Evolutionary conservation across 1,284 basidiomycete genomes (phyloP).

Genomic region (Irpex sp.): DNA sequence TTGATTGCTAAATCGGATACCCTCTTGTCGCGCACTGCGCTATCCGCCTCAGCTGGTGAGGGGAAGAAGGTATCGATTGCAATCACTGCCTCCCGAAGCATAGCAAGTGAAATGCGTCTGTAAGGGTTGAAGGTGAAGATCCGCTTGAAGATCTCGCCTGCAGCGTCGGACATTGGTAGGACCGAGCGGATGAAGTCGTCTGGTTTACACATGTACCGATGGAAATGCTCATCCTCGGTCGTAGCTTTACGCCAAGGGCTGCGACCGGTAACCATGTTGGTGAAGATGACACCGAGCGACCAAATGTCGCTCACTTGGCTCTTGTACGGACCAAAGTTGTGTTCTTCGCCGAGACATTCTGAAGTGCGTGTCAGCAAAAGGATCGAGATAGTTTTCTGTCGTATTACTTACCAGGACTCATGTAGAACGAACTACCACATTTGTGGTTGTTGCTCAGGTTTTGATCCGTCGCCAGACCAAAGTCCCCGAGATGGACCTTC

Average conservation of each 20-base stretch:
- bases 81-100: slow-evolving; percentile 58
- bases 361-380: neutral
- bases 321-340: slow-evolving; percentile 19
- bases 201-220: slow-evolving; percentile 57
- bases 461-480: slow-evolving; percentile 62
- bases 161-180: slow-evolving; percentile 65
- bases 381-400: too few relatives aligned
- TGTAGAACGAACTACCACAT: slow-evolving; percentile 48
- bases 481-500: slow-evolving; percentile 47
- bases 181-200: slow-evolving; percentile 64
- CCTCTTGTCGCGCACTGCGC: neutral
- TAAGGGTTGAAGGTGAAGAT: slow-evolving; percentile 56
- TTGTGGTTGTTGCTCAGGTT: slow-evolving; percentile 47
- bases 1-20: neutral
- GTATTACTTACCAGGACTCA: slow-evolving; percentile 44
- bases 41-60: slow-evolving; percentile 44
- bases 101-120: slow-evolving; percentile 55
- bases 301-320: slow-evolving; percentile 25
- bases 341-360: slow-evolving; percentile 27
- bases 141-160: slow-evolving; percentile 52
- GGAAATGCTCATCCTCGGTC: slow-evolving; percentile 67
- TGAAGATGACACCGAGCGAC: slow-evolving; percentile 29
- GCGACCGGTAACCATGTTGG: slow-evolving; percentile 81
- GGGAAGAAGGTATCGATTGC: slow-evolving; percentile 67
- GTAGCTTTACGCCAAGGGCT: slow-evolving; percentile 87